Conservation (phyloP, 495 filamentous ascomycete genomes). For the Cairneyella variabilis region DNA sequence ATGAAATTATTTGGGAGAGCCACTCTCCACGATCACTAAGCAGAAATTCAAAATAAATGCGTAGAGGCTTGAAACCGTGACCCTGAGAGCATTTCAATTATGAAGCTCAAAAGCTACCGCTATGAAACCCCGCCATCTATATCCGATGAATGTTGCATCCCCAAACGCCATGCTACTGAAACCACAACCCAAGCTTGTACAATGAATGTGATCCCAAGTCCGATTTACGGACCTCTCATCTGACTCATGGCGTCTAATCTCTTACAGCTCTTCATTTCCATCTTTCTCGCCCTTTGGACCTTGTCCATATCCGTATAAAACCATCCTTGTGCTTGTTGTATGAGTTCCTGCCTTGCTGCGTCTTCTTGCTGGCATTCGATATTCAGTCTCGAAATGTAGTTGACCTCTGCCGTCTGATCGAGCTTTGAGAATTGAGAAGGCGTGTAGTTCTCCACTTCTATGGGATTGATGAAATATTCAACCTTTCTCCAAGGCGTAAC, state of each 20-base stretch:
- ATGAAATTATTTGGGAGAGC: too few relatives aligned
- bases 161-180: constrained; percentile 27
- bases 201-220: not conserved
- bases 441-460: constrained; percentile 67
- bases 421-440: constrained; percentile 63
- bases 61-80: too few relatives aligned
- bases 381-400: constrained; percentile 61
- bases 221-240: not conserved
- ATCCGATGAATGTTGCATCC: constrained; percentile 19
- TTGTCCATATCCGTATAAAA: constrained; percentile 76
- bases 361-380: constrained; percentile 71
- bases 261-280: constrained; percentile 42
- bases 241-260: constrained; percentile 26
- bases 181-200: constrained; percentile 14
- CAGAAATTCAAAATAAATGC: too few relatives aligned
- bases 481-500: constrained; percentile 66
- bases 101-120: too few relatives aligned
- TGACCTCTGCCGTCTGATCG: constrained; percentile 71
- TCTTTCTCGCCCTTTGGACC: constrained; percentile 60
- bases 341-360: constrained; percentile 54
- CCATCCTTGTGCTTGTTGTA: constrained; percentile 84
- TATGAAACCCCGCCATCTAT: too few relatives aligned
- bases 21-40: too few relatives aligned
- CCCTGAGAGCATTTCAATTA: too few relatives aligned
- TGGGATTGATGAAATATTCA: constrained; percentile 80